A percentile compares a stretch with the other conserved stretches of the same genome.
These are phyloP conservation scores for Trypanosoma grayi DNA, from an alignment of 208 protist genomes.

Conservation along the genomic window DNA sequence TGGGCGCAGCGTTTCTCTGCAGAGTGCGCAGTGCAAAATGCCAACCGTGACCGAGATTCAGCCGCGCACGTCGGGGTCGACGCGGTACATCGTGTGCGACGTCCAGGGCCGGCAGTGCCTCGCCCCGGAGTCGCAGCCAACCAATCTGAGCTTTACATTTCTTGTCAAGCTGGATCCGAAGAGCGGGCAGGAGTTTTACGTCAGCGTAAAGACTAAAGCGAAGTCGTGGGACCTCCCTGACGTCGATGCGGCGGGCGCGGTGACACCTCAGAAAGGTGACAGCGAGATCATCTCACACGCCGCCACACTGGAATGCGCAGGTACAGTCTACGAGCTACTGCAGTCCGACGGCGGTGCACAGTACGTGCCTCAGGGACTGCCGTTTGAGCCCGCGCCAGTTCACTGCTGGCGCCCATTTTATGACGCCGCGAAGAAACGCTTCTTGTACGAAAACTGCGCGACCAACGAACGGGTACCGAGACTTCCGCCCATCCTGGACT, in stretches of 20 bases:
- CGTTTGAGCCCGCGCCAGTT: constrained; percentile 6
- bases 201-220: constrained; percentile 15
- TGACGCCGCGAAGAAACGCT: background rate
- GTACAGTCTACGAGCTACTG: constrained; percentile 11
- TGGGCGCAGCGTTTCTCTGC: background rate
- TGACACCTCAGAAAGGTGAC: background rate
- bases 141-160: constrained; percentile 14
- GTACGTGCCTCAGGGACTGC: constrained; percentile 15
- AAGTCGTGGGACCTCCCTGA: constrained; percentile 25
- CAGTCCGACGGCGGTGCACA: background rate
- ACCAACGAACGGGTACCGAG: background rate
- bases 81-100: constrained; percentile 22
- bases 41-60: constrained; percentile 8
- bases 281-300: background rate
- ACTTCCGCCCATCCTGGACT: constrained; percentile 17
- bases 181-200: constrained; percentile 26
- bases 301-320: background rate
- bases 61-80: constrained; percentile 17
- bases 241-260: background rate
- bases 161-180: constrained; percentile 16
- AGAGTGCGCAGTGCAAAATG: constrained; percentile 6
- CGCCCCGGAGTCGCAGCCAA: constrained; percentile 15
- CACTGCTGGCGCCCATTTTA: constrained; percentile 22
- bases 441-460: constrained; percentile 19
- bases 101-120: constrained; percentile 22